phyloP scores from a whole-genome alignment of 495 filamentous ascomycete genomes.

The Neurospora sp. region DNA sequence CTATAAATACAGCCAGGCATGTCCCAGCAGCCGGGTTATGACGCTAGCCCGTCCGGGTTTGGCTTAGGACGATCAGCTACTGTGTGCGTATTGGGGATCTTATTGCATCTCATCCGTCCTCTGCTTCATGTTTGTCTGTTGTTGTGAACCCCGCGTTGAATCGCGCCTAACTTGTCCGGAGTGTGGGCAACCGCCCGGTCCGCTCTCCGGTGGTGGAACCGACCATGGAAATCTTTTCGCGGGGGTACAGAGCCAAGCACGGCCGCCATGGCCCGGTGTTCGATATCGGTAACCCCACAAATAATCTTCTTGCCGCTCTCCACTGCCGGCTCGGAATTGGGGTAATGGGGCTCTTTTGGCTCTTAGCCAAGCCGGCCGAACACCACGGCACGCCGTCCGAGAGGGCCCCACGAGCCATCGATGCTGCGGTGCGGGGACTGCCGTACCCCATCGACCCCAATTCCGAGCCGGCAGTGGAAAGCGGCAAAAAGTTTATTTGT shows the following conservation, averaged over 20 bases:
- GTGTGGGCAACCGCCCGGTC: background rate
- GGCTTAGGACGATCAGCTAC: background rate
- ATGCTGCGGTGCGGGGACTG: background rate
- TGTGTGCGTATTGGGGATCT: background rate
- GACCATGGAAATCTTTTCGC: background rate
- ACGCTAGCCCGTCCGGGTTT: background rate
- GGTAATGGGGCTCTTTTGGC: background rate
- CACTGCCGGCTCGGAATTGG: background rate
- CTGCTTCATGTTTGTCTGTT: background rate
- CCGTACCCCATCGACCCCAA: background rate
- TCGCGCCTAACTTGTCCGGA: background rate
- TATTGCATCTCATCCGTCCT: background rate
- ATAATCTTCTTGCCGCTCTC: background rate
- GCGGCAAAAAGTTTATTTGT: background rate
- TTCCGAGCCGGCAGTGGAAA: background rate
- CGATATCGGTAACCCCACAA: background rate
- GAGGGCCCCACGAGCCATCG: background rate
- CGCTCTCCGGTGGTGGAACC: background rate
- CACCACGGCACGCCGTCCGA: background rate
- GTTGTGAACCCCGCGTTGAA: background rate
- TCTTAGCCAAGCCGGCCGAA: background rate
- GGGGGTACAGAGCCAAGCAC: background rate
- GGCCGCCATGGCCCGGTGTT: background rate
- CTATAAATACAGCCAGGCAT: background rate
- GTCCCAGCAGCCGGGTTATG: background rate